Evolutionary conservation across 441 rosid genomes (phyloP).

Genomic region (Daphne laureola): DNA sequence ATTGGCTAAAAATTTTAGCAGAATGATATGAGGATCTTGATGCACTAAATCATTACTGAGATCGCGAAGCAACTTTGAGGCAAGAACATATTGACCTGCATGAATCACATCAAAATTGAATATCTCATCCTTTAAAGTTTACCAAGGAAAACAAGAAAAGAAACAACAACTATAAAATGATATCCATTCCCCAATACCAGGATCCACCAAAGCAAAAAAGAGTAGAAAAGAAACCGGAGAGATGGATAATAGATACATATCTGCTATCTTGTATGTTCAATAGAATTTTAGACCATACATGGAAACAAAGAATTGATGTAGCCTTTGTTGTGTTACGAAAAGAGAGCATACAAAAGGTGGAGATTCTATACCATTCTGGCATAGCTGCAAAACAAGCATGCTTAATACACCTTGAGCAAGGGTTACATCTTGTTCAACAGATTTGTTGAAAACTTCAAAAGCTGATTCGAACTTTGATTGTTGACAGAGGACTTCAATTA

Average conservation of each 20-base stretch:
- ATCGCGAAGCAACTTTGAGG: conserved; percentile 42
- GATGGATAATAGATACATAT: background rate
- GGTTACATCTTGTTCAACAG: conserved; percentile 31
- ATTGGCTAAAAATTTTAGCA: conserved; percentile 55
- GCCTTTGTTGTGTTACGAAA: background rate
- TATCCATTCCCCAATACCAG: background rate
- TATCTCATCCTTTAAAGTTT: background rate
- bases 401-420: conserved; percentile 36
- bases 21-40: conserved; percentile 44
- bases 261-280: background rate
- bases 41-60: conserved; percentile 29
- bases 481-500: conserved; percentile 58
- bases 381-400: conserved; percentile 36
- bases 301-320: too few species aligned
- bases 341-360: background rate
- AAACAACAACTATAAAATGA: background rate
- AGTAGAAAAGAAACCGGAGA: background rate
- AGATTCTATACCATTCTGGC: conserved; percentile 41
- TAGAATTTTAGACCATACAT: too few species aligned
- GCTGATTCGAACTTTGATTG: conserved; percentile 54
- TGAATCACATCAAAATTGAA: conserved; percentile 2
- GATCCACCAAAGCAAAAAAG: background rate
- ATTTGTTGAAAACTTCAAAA: conserved; percentile 37
- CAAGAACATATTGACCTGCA: conserved; percentile 53
- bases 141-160: background rate